phyloP scores from a whole-genome alignment of 1,284 basidiomycete genomes.

The Cutaneotrichosporon dermatis region DNA sequence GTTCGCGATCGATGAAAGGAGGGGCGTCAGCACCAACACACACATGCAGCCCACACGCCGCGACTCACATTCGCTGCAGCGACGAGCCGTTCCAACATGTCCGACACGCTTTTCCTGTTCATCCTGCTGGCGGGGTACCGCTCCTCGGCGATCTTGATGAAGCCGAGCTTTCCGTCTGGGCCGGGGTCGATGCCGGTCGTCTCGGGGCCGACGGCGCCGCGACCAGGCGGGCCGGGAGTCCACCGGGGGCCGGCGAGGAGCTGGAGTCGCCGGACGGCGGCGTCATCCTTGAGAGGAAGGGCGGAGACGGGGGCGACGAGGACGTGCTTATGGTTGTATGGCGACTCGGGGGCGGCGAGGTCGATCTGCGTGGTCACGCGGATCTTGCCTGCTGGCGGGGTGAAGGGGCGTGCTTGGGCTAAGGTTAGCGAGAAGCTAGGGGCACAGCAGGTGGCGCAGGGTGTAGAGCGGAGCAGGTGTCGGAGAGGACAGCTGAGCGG shows the following conservation, averaged over 20 bases:
- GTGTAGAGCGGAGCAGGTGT: too few relatives aligned
- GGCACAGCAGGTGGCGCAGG: too few relatives aligned
- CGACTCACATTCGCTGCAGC: constrained; percentile 66
- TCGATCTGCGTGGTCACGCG: constrained; percentile 72
- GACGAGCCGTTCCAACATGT: constrained; percentile 67
- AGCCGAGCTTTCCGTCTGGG: constrained; percentile 57
- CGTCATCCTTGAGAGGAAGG: constrained; percentile 60
- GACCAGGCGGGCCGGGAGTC: constrained; percentile 62
- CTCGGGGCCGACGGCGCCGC: constrained; percentile 34
- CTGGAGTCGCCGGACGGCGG: constrained; percentile 70
- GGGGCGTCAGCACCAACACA: background rate
- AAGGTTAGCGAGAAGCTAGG: constrained; percentile 9
- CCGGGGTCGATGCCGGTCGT: constrained; percentile 21
- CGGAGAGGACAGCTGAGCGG: too few relatives aligned
- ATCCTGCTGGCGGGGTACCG: constrained; percentile 68
- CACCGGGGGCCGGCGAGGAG: constrained; percentile 77
- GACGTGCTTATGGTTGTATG: constrained; percentile 61
- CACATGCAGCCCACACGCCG: background rate
- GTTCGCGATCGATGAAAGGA: too few relatives aligned
- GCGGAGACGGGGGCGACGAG: constrained; percentile 67
- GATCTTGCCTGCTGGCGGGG: constrained; percentile 58
- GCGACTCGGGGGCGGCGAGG: constrained; percentile 63
- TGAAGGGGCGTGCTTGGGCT: constrained; percentile 73
- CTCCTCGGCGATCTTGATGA: constrained; percentile 79
- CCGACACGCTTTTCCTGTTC: constrained; percentile 83